A percentile compares a stretch with the other conserved stretches of the same genome.
These are phyloP conservation scores for Coemansia erecta DNA, from an alignment of 192 early-diverging fungal species.

Conservation along the genomic window DNA sequence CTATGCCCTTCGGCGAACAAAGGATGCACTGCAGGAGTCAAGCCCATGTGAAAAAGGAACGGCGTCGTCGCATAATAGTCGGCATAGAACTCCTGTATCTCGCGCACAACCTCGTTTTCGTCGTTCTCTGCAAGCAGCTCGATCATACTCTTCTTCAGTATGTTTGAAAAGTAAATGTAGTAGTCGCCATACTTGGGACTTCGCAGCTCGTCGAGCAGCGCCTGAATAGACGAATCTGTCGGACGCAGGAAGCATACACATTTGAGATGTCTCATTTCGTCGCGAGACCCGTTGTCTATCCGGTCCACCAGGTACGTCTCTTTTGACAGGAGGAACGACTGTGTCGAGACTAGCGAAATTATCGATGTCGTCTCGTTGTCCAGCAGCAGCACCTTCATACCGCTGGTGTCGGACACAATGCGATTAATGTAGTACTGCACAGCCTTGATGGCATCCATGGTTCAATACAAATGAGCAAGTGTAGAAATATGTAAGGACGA, in stretches of 20 bases:
- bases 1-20: constrained; percentile 72
- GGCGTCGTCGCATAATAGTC: constrained; percentile 85
- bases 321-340: constrained; percentile 85
- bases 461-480: background rate
- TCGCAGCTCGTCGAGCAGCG: constrained; percentile 84
- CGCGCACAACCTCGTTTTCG: constrained; percentile 88
- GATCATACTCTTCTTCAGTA: constrained; percentile 85
- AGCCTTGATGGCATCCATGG: constrained; percentile 78
- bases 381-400: constrained; percentile 97
- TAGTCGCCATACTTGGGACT: constrained; percentile 95
- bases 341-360: constrained; percentile 90
- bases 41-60: constrained; percentile 77
- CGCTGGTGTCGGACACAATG: constrained; percentile 84
- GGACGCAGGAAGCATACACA: constrained; percentile 92
- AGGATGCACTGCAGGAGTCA: constrained; percentile 59
- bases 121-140: constrained; percentile 95
- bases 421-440: constrained; percentile 88
- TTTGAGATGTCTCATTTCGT: constrained; percentile 93
- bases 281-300: constrained; percentile 79
- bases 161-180: constrained; percentile 95
- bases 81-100: constrained; percentile 95
- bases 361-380: constrained; percentile 96
- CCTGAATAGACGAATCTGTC: constrained; percentile 79
- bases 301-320: constrained; percentile 95
- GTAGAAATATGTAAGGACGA: background rate